phyloP scores from a whole-genome alignment of 2,329 filamentous ascomycete genomes.

The Colletotrichum musicola region DNA sequence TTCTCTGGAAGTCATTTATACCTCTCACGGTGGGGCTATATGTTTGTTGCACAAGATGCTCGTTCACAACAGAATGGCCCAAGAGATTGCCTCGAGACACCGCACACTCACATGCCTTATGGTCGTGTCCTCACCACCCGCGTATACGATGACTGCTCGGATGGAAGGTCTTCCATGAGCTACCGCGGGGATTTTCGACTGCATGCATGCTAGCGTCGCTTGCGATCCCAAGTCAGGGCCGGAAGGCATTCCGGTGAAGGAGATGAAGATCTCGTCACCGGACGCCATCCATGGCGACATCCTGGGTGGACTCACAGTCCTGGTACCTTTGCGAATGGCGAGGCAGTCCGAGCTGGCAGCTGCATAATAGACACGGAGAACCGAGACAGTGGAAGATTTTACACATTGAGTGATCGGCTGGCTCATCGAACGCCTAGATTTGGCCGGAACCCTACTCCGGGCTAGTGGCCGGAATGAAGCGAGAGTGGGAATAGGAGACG shows the following conservation, averaged over 20 bases:
- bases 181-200: not conserved
- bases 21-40: no score
- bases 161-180: slow-evolving; percentile 3
- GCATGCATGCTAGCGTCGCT: not conserved
- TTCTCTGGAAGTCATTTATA: not conserved
- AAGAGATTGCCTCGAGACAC: slow-evolving; percentile 5
- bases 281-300: not conserved
- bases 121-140: not conserved
- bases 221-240: not conserved
- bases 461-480: not conserved
- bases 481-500: not conserved
- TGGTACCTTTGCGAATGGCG: no score
- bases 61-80: not conserved
- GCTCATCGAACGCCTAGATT: no score
- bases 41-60: not conserved
- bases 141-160: not conserved
- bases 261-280: not conserved
- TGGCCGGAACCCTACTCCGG: not conserved
- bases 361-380: no score
- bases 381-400: no score
- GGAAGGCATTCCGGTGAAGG: slow-evolving; percentile 3
- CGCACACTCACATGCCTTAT: not conserved
- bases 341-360: no score
- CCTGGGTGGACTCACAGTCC: no score
- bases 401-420: no score